Evolutionary conservation across 2,329 filamentous ascomycete species (phyloP).

Genomic region (Scleromitrula shiraiana): DNA sequence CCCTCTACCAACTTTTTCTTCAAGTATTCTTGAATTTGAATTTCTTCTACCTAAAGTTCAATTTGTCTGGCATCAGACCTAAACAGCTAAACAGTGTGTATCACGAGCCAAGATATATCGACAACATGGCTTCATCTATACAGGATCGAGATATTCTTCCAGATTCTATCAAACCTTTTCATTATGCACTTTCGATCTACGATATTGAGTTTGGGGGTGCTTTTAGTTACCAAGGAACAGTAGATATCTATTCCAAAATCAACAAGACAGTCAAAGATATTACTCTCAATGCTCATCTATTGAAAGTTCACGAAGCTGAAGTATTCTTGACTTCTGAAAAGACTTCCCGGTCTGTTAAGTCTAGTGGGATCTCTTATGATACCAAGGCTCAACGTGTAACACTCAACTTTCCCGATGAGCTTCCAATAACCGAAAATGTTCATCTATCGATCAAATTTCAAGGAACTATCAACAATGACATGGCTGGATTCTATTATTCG

Average conservation of each 20-base stretch:
- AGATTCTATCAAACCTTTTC: conserved; percentile 63
- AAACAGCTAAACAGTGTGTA: neutral
- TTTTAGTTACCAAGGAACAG: conserved; percentile 76
- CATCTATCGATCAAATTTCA: conserved; percentile 64
- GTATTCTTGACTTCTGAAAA: conserved; percentile 51
- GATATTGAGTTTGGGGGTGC: conserved; percentile 63
- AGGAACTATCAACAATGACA: conserved; percentile 78
- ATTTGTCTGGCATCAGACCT: neutral
- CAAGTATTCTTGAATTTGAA: neutral
- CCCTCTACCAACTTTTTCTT: neutral
- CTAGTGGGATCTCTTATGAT: conserved; percentile 69
- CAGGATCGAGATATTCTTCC: conserved; percentile 56
- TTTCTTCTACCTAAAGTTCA: neutral
- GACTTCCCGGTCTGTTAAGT: conserved; percentile 45
- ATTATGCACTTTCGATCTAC: conserved; percentile 77
- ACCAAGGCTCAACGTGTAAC: conserved; percentile 76
- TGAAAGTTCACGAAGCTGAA: conserved; percentile 65
- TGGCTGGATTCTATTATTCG: conserved; percentile 89
- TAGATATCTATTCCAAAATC: conserved; percentile 72
- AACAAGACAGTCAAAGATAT: conserved; percentile 66
- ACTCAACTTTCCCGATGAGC: conserved; percentile 64
- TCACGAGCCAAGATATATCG: too few relatives aligned
- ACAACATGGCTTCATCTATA: conserved; percentile 32
- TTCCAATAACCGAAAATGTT: conserved; percentile 60
- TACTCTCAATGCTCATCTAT: conserved; percentile 75